A percentile compares a stretch with the other conserved stretches of the same genome.
Evolutionary conservation across 768 basidiomycete species (phyloP).

Genomic region (Asterophora lycoperdoides): DNA sequence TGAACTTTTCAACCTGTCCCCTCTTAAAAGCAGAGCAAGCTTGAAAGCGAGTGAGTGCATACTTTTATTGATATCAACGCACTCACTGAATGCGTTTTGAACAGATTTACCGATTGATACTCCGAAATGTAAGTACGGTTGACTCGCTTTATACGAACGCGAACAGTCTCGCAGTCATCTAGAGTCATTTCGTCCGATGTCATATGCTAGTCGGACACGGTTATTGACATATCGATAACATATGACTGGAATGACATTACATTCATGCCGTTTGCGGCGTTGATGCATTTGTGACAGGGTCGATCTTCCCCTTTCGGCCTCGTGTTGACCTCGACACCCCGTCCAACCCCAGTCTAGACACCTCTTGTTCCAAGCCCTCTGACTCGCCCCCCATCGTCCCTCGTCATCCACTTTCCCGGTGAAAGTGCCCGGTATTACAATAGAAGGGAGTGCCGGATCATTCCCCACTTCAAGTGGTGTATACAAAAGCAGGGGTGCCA

Average conservation of each 20-base stretch:
- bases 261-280: conserved; percentile 6
- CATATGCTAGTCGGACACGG: too few species aligned
- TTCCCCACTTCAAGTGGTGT: neutral
- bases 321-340: conserved; percentile 10
- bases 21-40: too few species aligned
- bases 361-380: neutral
- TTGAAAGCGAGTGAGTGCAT: too few species aligned
- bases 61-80: too few species aligned
- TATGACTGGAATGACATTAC: conserved; percentile 1
- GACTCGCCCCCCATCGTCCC: conserved; percentile 1
- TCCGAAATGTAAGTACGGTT: too few species aligned
- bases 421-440: conserved; percentile 12
- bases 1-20: too few species aligned
- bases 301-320: conserved; percentile 11
- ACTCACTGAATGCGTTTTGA: too few species aligned
- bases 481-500: conserved; percentile 11
- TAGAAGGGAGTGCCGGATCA: conserved; percentile 9
- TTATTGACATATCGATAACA: neutral
- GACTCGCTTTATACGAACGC: too few species aligned
- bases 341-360: conserved; percentile 5
- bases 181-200: too few species aligned
- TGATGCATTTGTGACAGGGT: conserved; percentile 2
- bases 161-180: too few species aligned
- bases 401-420: conserved; percentile 9
- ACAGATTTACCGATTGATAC: too few species aligned